Evolutionary conservation across 345 rosid genomes (phyloP), one percentile per base, ranked within the genome.

Genomic region (Rhodamnia rubescens): DNA sequence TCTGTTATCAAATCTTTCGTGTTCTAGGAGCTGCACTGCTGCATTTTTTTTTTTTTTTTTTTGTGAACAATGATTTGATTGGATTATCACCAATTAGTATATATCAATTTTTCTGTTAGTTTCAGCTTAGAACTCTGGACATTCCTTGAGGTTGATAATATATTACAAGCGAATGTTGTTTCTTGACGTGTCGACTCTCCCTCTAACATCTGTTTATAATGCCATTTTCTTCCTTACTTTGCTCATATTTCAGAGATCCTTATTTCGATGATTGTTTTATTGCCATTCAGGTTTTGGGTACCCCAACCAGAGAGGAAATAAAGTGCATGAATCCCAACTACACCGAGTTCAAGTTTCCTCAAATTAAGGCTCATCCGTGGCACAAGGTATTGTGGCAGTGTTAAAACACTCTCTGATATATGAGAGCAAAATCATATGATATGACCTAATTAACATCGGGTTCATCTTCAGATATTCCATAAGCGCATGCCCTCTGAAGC

Each of bases 281-380:
- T 57, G 42, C 75, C 59, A 14, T 87, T 88, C 90, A 96, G 99
- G 96, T 97, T 87, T 89, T 97, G 90, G 99, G 99, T 82, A 97
- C 99, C 83, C 99, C 99, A 47, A 97, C 99, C 47, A 90, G 99
- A 85, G 98, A 97, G 90, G 99, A 97, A 91, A 96, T 96, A 83
- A 97, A 96, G 89, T 97, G 98, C 92, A 97, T 97, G 99, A 97
- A 97, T 83, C 99, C 99, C 11, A 97, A 97, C 90, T 96, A 97
- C 88, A 96, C 96, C 1, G 99, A 97, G 89, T 97, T 93, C 91
- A 97, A 96, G 82, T 97, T 97, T 88, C 98, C 99, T 81, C 99
- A 97, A 91, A 97, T 97, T 83, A 97, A 97, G 91, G 98, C 99
- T 74, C 99, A 97, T 89, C 99, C 99, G 21, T 96, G 98, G 99